Evolutionary conservation across 78 protist species (phyloP).

Genomic region (slime mould (Dictyostelium discoideum)): dicty_2.7 NC_007091.3:3832001-3832500

Average conservation of each 20-base stretch:
- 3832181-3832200: too few relatives aligned
- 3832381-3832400: background rate
- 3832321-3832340: background rate
- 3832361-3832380: background rate
- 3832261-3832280: too few relatives aligned
- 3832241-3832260: too few relatives aligned
- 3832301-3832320: too few relatives aligned
- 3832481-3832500: background rate
- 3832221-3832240: too few relatives aligned
- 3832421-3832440: background rate
- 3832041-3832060: background rate
- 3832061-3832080: background rate
- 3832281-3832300: too few relatives aligned
- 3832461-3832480: background rate
- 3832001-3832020: background rate
- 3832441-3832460: background rate
- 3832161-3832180: background rate
- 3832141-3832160: background rate
- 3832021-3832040: background rate
- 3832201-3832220: too few relatives aligned
- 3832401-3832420: too few relatives aligned
- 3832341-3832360: background rate
- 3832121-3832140: background rate
- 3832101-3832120: background rate
- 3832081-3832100: background rate